Base-by-base conservation (phyloP, 2,329 filamentous ascomycete genomes). In the Trichoderma atroviride region DNA sequence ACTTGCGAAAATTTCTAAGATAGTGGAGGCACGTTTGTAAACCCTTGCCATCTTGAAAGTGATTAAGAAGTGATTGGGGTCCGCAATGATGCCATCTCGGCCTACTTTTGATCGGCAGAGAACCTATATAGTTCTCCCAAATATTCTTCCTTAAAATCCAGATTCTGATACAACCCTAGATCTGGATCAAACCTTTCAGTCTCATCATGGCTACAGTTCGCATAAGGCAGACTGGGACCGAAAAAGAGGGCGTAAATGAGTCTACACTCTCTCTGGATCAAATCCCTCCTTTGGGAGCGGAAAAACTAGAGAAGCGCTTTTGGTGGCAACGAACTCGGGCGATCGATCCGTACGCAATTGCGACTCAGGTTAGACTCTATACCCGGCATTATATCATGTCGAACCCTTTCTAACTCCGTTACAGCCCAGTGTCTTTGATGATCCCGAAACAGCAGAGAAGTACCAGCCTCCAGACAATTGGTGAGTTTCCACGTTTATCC, bases 381-480 rank as follows among this genome's bases (percentile, higher is more conserved):
- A 19, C 19, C n/a, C 9, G 31, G 10, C 3, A 13, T 19, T 24
- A 13, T 31, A 7, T 3, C 24, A 14, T 55, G 10, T 53, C 2
- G 5, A 29, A 5, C 14, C 29, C 1, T 19, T 24, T 55, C 52
- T 55, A 16, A 55, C 24, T 19, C 13, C 52, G 22, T 9, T 24
- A 16, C 14, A 27, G 27, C 52, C 52, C 2, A 55, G 52, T 29
- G 81, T 82, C 2, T 82, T 80, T 35, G 81, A 82, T 60, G 79
- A 82, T 29, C 75, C 77, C 0, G 75, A 78, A 0, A 76, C 78
- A 0, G 76, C 78, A 0, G 75, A 77, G 4, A 77, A 78, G 61
- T 82, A 81, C 61, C 73, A 76, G 2, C 81, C 80, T 2, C 70
- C 71, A 5, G 19, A 68, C 22, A 70, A 74, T 59, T 76, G 74